Percentiles rank a stretch among this genome's conserved stretches.
These are phyloP conservation scores for Scheffersomyces titani DNA, from an alignment of 1,139 yeast genomes.

Conservation along the genomic window DNA sequence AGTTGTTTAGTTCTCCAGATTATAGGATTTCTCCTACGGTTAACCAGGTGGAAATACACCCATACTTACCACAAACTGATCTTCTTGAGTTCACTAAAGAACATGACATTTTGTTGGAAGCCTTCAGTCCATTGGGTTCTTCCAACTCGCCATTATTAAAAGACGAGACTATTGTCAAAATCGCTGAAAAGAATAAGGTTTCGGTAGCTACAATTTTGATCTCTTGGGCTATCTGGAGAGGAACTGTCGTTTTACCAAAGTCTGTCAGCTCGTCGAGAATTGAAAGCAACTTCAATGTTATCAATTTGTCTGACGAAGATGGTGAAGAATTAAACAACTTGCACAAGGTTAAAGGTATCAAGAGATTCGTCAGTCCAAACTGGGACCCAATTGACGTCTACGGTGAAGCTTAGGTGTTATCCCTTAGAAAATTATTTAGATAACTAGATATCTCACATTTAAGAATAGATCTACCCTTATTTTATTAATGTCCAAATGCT, in stretches of 20 bases:
- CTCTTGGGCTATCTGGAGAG: conserved; percentile 24
- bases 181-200: conserved; percentile 17
- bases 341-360: conserved; percentile 14
- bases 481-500: not conserved
- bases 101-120: conserved; percentile 18
- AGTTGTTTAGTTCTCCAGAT: conserved; percentile 16
- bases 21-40: conserved; percentile 18
- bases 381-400: conserved; percentile 17
- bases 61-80: conserved; percentile 21
- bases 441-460: not conserved
- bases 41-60: conserved; percentile 23
- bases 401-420: conserved; percentile 2
- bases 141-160: conserved; percentile 18
- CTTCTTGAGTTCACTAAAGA: conserved; percentile 14
- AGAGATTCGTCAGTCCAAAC: conserved; percentile 15
- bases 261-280: conserved; percentile 18
- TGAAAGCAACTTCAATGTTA: conserved; percentile 15
- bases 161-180: conserved; percentile 13
- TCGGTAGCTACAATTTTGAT: conserved; percentile 16
- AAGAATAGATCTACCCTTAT: not conserved
- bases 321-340: conserved; percentile 14
- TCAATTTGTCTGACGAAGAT: conserved; percentile 15
- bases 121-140: conserved; percentile 25
- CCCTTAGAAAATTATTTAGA: not conserved
- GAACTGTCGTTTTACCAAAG: conserved; percentile 24